Base-by-base conservation (phyloP, 345 rosid species). In the Trapa bicornis region DNA sequence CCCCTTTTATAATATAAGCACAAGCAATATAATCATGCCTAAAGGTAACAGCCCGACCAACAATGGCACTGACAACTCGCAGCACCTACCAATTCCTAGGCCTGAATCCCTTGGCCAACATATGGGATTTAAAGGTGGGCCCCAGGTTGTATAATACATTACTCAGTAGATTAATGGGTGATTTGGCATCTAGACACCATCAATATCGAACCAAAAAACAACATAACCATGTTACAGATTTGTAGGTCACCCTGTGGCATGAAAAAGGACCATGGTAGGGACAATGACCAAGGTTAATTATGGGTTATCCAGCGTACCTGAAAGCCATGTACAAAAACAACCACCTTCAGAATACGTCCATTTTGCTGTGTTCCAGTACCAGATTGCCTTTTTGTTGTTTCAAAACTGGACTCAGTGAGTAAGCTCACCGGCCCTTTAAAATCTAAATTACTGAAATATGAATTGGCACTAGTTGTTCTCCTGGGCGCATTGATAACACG, bases 261-360 rank as follows among this genome's bases (percentile, higher is more conserved):
- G 15, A 12, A 58, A 5, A 11, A 42, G 48, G 17, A 67, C 13
- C 5, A 10, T 68, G 61, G 48, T 1, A 45, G 11, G 48, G 48
- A 45, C 9, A 45, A 13, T 45, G 13, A 45, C 13, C 12, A 45
- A 45, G 68, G 42, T 38, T 14, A 65, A 12, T 62, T n/a, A 42
- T 6, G 1, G 37, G 36, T 43, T 65, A 58, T 32, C 2, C 16
- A 70, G 68, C 87, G 79, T 87, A 77, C 97, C 96, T 94, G 97
- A 82, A 94, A 94, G 41, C 97, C 99, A 76, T 91, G 99, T 75
- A 94, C 96, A 63, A 94, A 94, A 53, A 94, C 77, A 50, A 85
- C 96, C 48, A 85, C 74, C 80, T 89, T 94, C 75, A 94, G 77
- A 42, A 85, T 82, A 33, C 72, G 68, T n/a, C 76, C 77, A 61